phyloP scores from a whole-genome alignment of 768 basidiomycete species.

The Hortiboletus flavorubellus region DNA sequence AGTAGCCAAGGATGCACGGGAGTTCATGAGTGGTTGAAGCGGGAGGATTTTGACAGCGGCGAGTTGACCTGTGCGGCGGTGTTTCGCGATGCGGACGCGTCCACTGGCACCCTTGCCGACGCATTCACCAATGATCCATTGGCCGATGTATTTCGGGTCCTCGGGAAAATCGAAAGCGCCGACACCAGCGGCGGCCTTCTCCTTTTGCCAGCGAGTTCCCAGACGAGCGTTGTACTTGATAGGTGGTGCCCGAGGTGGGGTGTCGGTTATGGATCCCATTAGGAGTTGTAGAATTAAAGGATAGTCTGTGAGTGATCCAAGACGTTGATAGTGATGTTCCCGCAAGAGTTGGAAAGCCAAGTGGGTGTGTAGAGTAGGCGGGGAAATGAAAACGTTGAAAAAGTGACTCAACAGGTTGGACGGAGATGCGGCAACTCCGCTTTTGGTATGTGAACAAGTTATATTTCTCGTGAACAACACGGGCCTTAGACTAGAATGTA shows the following conservation, averaged over 20 bases:
- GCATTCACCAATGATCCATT: conserved; percentile 92
- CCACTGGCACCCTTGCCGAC: conserved; percentile 93
- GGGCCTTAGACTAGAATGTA: no score
- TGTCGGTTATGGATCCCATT: conserved; percentile 37
- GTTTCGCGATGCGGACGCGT: conserved; percentile 90
- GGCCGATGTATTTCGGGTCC: conserved; percentile 84
- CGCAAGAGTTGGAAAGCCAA: not conserved
- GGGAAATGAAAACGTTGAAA: conserved; percentile 3
- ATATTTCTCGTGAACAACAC: no score
- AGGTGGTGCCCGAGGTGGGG: conserved; percentile 69
- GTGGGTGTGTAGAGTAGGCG: conserved; percentile 3
- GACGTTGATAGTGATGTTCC: conserved; percentile 13
- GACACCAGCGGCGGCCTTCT: conserved; percentile 75
- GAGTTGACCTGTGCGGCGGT: conserved; percentile 80
- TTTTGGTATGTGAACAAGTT: no score
- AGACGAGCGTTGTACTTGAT: conserved; percentile 64
- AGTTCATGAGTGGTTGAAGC: conserved; percentile 70
- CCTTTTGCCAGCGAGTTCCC: conserved; percentile 85
- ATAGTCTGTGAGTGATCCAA: conserved; percentile 15
- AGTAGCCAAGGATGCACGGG: conserved; percentile 63
- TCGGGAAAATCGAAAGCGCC: conserved; percentile 77
- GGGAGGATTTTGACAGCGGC: conserved; percentile 97
- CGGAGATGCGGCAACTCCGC: no score
- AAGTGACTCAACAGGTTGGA: not conserved
- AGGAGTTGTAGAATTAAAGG: no score